phyloP scores from a whole-genome alignment of 208 protist species.

The Acanthamoeba healyi region DNA sequence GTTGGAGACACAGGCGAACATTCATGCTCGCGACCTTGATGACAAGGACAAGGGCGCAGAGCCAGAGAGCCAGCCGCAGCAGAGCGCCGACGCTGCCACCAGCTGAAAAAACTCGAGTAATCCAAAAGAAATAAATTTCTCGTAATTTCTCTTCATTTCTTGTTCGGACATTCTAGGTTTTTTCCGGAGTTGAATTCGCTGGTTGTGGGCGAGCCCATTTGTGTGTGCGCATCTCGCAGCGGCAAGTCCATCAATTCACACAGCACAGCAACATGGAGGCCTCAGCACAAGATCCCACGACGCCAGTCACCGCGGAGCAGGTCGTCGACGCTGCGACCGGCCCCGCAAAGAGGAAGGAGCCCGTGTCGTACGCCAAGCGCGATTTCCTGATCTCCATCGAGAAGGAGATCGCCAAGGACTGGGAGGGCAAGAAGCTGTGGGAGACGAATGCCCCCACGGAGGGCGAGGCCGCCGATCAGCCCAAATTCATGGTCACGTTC shows the following conservation, averaged over 20 bases:
- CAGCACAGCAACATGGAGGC: no score
- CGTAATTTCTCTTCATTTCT: background rate
- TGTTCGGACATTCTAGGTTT: background rate
- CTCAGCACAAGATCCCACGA: background rate
- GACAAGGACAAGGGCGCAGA: no score
- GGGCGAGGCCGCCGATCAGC: slow-evolving; percentile 14
- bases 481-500: slow-evolving; percentile 99
- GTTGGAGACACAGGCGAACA: no score
- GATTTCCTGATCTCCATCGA: slow-evolving; percentile 92
- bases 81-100: no score
- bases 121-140: no score
- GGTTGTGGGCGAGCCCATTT: background rate
- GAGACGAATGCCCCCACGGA: slow-evolving; percentile 90
- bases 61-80: no score
- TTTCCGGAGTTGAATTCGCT: no score
- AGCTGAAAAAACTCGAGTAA: no score
- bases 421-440: slow-evolving; percentile 90
- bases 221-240: slow-evolving; percentile 11
- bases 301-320: background rate
- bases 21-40: no score
- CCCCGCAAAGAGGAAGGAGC: background rate
- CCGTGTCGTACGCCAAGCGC: slow-evolving; percentile 81
- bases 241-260: no score
- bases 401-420: slow-evolving; percentile 87
- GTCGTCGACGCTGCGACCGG: background rate